Conservation (phyloP, 2,329 filamentous ascomycete species). For the Claviceps sp. region DNA sequence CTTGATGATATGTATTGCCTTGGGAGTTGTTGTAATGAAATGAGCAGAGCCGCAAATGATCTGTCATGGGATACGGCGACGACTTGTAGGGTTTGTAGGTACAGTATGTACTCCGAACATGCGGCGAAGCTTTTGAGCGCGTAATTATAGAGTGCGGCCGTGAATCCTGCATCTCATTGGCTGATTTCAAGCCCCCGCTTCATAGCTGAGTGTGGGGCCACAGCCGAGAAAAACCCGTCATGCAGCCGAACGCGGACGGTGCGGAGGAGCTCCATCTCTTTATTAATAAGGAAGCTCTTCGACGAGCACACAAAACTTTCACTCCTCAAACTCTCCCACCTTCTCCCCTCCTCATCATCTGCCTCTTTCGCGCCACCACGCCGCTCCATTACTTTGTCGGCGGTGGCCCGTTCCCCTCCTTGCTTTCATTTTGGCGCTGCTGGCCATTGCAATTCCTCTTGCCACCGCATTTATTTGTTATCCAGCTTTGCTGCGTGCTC, state of each 20-base stretch:
- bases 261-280: conserved; percentile 14
- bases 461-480: conserved; percentile 11
- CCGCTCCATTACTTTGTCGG: not conserved
- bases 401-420: not conserved
- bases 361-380: conserved; percentile 3
- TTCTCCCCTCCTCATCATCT: conserved; percentile 1
- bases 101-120: too few species aligned
- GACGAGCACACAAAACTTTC: conserved; percentile 21
- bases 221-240: conserved; percentile 10
- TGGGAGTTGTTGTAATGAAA: too few species aligned
- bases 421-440: conserved; percentile 7
- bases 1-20: too few species aligned
- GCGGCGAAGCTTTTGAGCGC: too few species aligned
- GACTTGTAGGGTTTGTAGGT: too few species aligned
- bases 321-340: conserved; percentile 11
- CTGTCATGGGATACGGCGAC: too few species aligned
- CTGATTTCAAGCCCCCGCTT: too few species aligned
- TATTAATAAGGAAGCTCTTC: conserved; percentile 10
- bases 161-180: too few species aligned
- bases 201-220: not conserved
- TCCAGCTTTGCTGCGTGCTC: conserved; percentile 22
- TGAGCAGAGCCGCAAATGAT: too few species aligned
- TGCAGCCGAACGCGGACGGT: conserved; percentile 11
- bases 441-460: conserved; percentile 11
- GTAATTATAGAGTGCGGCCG: too few species aligned